Conservation (phyloP, 163 green algal genomes). For the Chloromonas sp. region DNA sequence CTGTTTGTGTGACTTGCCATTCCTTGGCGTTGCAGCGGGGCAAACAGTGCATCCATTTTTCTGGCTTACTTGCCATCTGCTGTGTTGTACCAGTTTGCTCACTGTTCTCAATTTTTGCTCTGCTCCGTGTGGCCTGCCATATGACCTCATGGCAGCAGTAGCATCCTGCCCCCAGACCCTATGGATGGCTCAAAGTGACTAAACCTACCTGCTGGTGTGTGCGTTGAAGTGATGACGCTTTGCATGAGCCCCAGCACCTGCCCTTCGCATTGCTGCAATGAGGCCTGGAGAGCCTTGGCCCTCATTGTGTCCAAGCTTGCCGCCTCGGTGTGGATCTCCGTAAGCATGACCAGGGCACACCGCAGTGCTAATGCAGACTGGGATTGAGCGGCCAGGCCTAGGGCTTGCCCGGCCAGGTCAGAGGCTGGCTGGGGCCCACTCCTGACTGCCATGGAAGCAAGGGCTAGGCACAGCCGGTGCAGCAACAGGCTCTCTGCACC, state of each 20-base stretch:
- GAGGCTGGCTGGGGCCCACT: not conserved
- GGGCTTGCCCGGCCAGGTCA: not conserved
- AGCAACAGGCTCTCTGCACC: not conserved
- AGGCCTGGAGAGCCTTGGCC: not conserved
- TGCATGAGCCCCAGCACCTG: not conserved
- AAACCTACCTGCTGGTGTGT: too few species aligned
- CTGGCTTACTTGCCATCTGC: too few species aligned
- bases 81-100: too few species aligned
- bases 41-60: too few species aligned
- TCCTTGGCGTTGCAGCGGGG: too few species aligned
- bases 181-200: too few species aligned
- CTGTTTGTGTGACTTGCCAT: too few species aligned
- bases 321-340: not conserved
- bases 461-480: not conserved
- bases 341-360: not conserved
- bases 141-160: not conserved
- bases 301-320: not conserved
- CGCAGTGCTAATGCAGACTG: not conserved
- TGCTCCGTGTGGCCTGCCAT: not conserved
- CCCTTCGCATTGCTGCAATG: not conserved
- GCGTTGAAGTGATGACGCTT: not conserved
- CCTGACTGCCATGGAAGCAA: not conserved
- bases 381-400: not conserved
- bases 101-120: too few species aligned
- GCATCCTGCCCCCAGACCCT: not conserved